phyloP scores from a whole-genome alignment of 2,329 filamentous ascomycete genomes.

The Grosmannia penicillata region DNA sequence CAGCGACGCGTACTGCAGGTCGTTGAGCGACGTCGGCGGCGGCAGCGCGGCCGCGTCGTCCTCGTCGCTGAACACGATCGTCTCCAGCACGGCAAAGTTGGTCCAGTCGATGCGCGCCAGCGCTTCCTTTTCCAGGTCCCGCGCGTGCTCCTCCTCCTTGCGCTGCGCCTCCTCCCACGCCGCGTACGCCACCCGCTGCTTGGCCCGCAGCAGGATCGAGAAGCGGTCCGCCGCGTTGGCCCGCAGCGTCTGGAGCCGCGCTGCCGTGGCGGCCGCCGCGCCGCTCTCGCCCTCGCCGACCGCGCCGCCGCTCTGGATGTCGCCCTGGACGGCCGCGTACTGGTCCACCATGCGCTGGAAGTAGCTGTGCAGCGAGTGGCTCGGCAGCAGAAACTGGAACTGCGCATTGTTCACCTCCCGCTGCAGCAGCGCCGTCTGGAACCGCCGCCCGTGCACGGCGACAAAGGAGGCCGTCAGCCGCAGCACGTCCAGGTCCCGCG shows the following conservation, averaged over 20 bases:
- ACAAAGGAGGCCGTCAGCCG: conserved; percentile 78
- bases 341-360: conserved; percentile 88
- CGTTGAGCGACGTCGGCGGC: conserved; percentile 75
- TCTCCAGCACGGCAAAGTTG: conserved; percentile 92
- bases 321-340: conserved; percentile 59
- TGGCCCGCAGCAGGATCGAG: conserved; percentile 64
- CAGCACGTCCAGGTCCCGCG: conserved; percentile 69
- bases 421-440: conserved; percentile 80
- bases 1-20: conserved; percentile 84
- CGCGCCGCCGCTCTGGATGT: conserved; percentile 51
- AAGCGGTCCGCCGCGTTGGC: conserved; percentile 67
- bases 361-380: conserved; percentile 92
- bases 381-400: conserved; percentile 89
- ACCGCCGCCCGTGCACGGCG: conserved; percentile 81
- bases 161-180: conserved; percentile 77
- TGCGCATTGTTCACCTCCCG: conserved; percentile 82
- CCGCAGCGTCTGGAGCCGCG: conserved; percentile 58
- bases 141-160: conserved; percentile 76
- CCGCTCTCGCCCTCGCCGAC: conserved; percentile 52
- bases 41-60: conserved; percentile 81
- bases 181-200: conserved; percentile 73
- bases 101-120: conserved; percentile 94
- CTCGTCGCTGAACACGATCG: conserved; percentile 76
- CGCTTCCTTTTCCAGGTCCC: conserved; percentile 60
- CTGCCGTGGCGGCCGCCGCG: conserved; percentile 50